Percentiles rank a stretch among this genome's conserved stretches.
Evolutionary conservation across 176 grass and related monocot genomes (phyloP).

Genomic region (Chrysopogon serrulatus): DNA sequence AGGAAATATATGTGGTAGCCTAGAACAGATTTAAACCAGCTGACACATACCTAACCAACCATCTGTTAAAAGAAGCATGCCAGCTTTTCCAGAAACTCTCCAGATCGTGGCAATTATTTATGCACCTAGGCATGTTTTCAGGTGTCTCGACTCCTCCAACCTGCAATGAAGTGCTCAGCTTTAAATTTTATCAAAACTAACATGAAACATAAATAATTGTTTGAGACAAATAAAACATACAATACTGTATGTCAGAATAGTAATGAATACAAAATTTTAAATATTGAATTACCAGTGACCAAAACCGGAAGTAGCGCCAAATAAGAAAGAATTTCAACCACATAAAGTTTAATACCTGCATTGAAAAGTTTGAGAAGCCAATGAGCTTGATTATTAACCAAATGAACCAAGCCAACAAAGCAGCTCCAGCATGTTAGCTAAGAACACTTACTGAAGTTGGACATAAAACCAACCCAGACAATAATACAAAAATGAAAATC

Average conservation of each 20-base stretch:
- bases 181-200: conserved; percentile 1
- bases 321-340: conserved; percentile 99
- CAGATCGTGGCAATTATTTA: conserved; percentile 92
- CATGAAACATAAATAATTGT: not conserved
- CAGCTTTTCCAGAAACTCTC: conserved; percentile 99
- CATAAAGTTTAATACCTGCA: conserved; percentile 96
- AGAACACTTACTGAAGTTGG: not conserved
- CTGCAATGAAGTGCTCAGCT: conserved; percentile 37
- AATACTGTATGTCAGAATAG: not conserved
- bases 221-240: conserved; percentile 6
- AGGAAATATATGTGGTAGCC: not conserved
- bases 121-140: conserved; percentile 95
- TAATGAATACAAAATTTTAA: not conserved
- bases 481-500: not conserved
- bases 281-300: conserved; percentile 74
- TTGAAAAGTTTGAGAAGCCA: conserved; percentile 1
- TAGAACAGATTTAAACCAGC: conserved; percentile 10
- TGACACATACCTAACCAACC: conserved; percentile 82
- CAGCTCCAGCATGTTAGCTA: not conserved
- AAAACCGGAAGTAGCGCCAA: conserved; percentile 97
- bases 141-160: conserved; percentile 76
- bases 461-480: not conserved
- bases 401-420: not conserved
- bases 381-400: not conserved
- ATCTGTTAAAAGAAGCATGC: conserved; percentile 97